Evolutionary conservation across 2,329 filamentous ascomycete genomes (phyloP), one percentile per base, ranked within the genome.

Genomic region (Colletotrichum neosansevieriae): DNA sequence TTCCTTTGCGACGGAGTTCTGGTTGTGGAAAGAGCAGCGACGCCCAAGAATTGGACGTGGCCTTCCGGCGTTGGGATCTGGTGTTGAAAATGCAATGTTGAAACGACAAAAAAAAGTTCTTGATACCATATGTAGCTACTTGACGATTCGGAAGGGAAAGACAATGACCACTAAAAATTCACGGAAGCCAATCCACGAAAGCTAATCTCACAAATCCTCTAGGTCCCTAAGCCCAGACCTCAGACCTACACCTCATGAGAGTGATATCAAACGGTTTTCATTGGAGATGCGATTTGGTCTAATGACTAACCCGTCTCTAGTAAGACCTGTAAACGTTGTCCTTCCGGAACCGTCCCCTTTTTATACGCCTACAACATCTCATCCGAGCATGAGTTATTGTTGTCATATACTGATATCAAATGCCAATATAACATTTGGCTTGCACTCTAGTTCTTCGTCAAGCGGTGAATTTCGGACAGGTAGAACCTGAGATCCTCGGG

Each of bases 401-500:
- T 4, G 7, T 19, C 42, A 45, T 29, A 19, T 24, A 1, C 21
- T 56, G 38, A 13, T 12, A 21, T n/a, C 15, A 24, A 32, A 19
- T 11, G 12, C 49, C 4, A 32, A 53, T 29, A 53, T 11, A 9
- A 10, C 44, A 6, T 6, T 47, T 19, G 11, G n/a, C 53, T 17
- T 10, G 12, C 19, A 42, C 6, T 36, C 72, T 66, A 80, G 56
- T 77, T 78, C 75, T 85, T 86, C 40, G 87, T 88, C 68, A 90
- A 80, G 54, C 92, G 88, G 79, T 97, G 94, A 65, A 98, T 90
- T 80, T 99, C 96, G 76, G 97, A 85, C 72, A 99, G 95, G 84
- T 93, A 99, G 82, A 97, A 97, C 78, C 90, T 95, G 73, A 99
- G 83, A 79, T 97, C 91, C 57, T 98, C 94, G 0, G 96, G 96